These are phyloP conservation scores for Blastobotrys chiropterorum DNA, from an alignment of 805 yeast species.

Conservation along the genomic window DNA sequence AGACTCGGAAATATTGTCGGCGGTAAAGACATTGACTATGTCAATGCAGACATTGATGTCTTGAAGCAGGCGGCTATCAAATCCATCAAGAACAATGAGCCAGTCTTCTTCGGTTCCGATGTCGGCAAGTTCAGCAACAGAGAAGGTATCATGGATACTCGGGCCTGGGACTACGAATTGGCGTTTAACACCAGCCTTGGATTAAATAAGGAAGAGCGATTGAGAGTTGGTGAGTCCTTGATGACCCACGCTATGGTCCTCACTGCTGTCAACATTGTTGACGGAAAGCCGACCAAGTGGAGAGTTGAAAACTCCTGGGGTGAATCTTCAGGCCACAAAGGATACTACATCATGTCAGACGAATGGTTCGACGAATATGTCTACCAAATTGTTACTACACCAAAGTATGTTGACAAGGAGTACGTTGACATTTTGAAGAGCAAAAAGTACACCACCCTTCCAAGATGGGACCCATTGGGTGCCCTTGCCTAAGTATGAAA, in stretches of 20 bases:
- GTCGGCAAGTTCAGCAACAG: slow-evolving; percentile 71
- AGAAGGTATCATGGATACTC: slow-evolving; percentile 66
- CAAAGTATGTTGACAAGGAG: slow-evolving; percentile 41
- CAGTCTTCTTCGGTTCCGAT: slow-evolving; percentile 85
- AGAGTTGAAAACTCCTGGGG: slow-evolving; percentile 80
- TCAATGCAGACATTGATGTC: slow-evolving; percentile 57
- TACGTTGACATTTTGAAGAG: slow-evolving; percentile 37
- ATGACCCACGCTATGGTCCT: slow-evolving; percentile 95
- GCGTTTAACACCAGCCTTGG: slow-evolving; percentile 35
- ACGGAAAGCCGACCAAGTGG: slow-evolving; percentile 58
- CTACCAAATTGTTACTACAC: slow-evolving; percentile 61
- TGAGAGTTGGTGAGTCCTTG: slow-evolving; percentile 61
- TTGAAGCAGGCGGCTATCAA: slow-evolving; percentile 60
- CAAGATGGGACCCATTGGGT: slow-evolving; percentile 79
- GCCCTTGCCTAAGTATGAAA: slow-evolving; percentile 44
- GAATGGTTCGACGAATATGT: slow-evolving; percentile 70
- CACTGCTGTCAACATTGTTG: slow-evolving; percentile 74
- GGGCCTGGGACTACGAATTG: slow-evolving; percentile 60
- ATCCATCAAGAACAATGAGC: slow-evolving; percentile 65
- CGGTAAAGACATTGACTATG: slow-evolving; percentile 55
- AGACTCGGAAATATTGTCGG: slow-evolving; percentile 67
- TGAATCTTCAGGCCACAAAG: slow-evolving; percentile 57
- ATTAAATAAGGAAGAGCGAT: slow-evolving; percentile 59
- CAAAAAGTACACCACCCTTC: slow-evolving; percentile 46
- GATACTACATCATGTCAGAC: slow-evolving; percentile 66